Base-by-base conservation (phyloP, 192 early-diverging fungal genomes). In the Thamnidium elegans region DNA sequence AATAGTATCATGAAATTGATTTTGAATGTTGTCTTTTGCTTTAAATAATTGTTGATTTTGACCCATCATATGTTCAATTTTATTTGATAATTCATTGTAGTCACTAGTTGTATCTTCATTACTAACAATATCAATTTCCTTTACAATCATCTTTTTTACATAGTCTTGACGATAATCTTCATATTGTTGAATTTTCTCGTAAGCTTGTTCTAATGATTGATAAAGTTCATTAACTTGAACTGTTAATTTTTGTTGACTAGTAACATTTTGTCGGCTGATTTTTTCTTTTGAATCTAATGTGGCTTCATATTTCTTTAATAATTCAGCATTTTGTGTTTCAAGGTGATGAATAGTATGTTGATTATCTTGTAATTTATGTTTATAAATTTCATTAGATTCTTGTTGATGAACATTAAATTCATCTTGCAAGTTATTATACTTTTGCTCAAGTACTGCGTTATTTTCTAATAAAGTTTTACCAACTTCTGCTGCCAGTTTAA, bases 401-500 rank as follows among this genome's bases (percentile, higher is more conserved):
- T 48, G 15, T 3, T 48, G 15, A 5, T 48, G 15, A 17, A 17
- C 14, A 19, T 48, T 19, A 48, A 17, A 19, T 48, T 48, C 46
- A 3, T 48, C 46, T 48, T 48, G 46, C 5, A 48, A 19, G 13
- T 1, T 1, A 48, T 48, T 19, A 48, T 19, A 48, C 14, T 48
- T 48, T 19, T 48, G 46, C 4, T 14, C 46, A 14, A 48, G 17
- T n/a, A 19, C 46, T 15, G 13, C 4, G 15, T 48, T 48, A 48
- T 48, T 48, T 19, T 48, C 46, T 48, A 48, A 19, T 17, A 48
- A 19, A 19, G 46, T 48, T 48, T 48, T 48, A 48, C 46, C 46
- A 2, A 48, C 46, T 48, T 48, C 46, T 17, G 46, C 46, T 48
- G 46, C 46, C 0, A 48, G 17, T 48, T 19, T 48, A 48, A 48